Percentiles rank a stretch among this genome's conserved stretches.
Evolutionary conservation across 2,329 filamentous ascomycete species (phyloP).

Genomic region (Neonectria magnoliae): DNA sequence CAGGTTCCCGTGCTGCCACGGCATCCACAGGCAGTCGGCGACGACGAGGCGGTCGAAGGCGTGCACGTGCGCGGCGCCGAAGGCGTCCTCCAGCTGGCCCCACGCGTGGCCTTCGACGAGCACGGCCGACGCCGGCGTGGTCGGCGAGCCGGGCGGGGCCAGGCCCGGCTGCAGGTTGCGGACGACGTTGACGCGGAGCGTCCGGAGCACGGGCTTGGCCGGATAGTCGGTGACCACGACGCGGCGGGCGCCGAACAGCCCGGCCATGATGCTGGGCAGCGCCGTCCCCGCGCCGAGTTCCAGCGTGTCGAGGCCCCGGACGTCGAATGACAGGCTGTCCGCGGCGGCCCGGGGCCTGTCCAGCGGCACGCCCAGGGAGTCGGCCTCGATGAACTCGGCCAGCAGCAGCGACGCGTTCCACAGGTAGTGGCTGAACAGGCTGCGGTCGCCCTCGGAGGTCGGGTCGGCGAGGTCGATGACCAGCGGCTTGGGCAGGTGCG

Average conservation of each 20-base stretch:
- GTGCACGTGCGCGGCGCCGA: constrained; percentile 42
- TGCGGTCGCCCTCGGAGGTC: constrained; percentile 61
- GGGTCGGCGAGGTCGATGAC: constrained; percentile 59
- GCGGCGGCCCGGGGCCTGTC: constrained; percentile 26
- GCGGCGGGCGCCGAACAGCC: constrained; percentile 57
- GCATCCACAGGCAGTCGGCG: constrained; percentile 81
- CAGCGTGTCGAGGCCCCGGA: constrained; percentile 63
- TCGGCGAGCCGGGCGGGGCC: constrained; percentile 44
- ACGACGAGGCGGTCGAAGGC: constrained; percentile 72
- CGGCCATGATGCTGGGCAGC: constrained; percentile 61
- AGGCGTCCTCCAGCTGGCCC: constrained; percentile 61
- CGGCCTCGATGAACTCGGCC: constrained; percentile 65
- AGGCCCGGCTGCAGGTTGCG: constrained; percentile 56
- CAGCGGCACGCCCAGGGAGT: constrained; percentile 47
- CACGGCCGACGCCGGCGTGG: constrained; percentile 41
- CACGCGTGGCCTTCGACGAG: constrained; percentile 70
- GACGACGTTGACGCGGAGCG: constrained; percentile 66
- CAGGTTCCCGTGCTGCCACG: constrained; percentile 75
- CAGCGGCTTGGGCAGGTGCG: constrained; percentile 57
- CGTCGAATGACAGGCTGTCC: constrained; percentile 50
- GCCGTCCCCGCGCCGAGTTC: constrained; percentile 76
- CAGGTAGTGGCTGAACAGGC: constrained; percentile 76
- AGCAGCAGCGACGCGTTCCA: constrained; percentile 74
- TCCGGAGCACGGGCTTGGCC: constrained; percentile 65
- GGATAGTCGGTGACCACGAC: constrained; percentile 76